Base-by-base conservation (phyloP, 352 stramenopile species). In the Halophytophthora polymorphica region DNA sequence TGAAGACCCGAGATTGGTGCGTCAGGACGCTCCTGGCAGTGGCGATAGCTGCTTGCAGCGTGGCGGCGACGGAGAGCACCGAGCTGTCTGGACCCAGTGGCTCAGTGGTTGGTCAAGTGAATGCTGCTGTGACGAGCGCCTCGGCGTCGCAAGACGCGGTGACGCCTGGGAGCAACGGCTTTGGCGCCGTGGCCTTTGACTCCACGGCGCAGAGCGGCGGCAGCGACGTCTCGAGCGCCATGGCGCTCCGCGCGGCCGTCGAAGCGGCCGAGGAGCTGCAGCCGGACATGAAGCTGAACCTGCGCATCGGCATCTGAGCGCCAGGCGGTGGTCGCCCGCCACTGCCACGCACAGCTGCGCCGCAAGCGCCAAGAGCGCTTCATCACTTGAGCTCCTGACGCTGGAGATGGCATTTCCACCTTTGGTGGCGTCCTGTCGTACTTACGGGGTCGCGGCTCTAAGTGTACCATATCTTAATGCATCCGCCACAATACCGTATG, bases 121-220 rank as follows among this genome's bases (percentile, higher is more conserved):
- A 57, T 25, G 43, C 50, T 29, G 25, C 58, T 45, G 42, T 19
- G 4, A 23, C 37, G 25, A 34, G 35, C 17, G 19, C 43, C 2
- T 36, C 6, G 29, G 22, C 41, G 2, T 38, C 33, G 2, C 33
- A 38, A 38, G 33, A 17, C 15, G 33, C 33, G 15, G 13, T 38
- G 11, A 63, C 45, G 33, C 45, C 48, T 12, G 60, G 61, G 5
- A 60, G 45, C 12, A 74, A 77, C 29, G 67, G 64, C 29, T 71
- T 64, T 40, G 67, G 67, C 0, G 62, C 45, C 10, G 56, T 77
- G 23, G 56, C 64, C n/a, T 77, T 67, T 47, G 49, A 44, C 10
- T 58, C 53, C 21, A 31, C 25, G 25, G 40, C 44, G 3, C 61
- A 49, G 19, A 50, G 34, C 13, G 38, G 61, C 42, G 53, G 40